A percentile compares a stretch with the other conserved stretches of the same genome.
phyloP scores from a whole-genome alignment of 257 asterid genomes.

The Solanum appendiculatum region DNA sequence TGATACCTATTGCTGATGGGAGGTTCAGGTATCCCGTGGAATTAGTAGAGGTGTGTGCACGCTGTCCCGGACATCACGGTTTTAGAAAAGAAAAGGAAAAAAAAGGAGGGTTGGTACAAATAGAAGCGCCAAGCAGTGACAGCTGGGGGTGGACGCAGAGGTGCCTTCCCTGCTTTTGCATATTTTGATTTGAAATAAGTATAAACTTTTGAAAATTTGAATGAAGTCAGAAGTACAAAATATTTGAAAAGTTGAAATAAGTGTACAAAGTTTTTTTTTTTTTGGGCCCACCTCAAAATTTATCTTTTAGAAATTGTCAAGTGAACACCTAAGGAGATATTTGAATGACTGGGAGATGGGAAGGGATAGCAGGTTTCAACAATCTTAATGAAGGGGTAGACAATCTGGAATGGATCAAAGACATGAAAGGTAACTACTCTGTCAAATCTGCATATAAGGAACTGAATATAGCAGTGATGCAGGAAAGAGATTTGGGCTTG shows the following conservation, averaged over 20 bases:
- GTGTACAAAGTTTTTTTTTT: background rate
- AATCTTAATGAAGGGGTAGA: background rate
- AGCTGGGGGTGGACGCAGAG: background rate
- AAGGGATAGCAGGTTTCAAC: background rate
- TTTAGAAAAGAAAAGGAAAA: background rate
- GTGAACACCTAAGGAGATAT: background rate
- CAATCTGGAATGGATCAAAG: background rate
- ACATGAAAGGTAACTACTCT: background rate
- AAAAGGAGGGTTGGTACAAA: background rate
- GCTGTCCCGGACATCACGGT: background rate
- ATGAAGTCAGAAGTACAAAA: background rate
- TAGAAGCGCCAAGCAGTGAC: background rate
- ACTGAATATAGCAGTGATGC: background rate
- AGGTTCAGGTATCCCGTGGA: background rate
- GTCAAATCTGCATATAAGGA: background rate
- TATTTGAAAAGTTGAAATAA: background rate
- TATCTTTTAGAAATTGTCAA: background rate
- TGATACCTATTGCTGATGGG: background rate
- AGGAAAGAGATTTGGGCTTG: background rate
- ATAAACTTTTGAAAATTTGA: background rate
- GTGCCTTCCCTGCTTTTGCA: background rate
- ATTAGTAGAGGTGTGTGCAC: background rate
- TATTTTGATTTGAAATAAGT: background rate
- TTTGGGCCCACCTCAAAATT: background rate
- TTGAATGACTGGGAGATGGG: background rate